These are phyloP conservation scores for Monilinia polystroma DNA, from an alignment of 2,329 filamentous ascomycete species.

Conservation along the genomic window DNA sequence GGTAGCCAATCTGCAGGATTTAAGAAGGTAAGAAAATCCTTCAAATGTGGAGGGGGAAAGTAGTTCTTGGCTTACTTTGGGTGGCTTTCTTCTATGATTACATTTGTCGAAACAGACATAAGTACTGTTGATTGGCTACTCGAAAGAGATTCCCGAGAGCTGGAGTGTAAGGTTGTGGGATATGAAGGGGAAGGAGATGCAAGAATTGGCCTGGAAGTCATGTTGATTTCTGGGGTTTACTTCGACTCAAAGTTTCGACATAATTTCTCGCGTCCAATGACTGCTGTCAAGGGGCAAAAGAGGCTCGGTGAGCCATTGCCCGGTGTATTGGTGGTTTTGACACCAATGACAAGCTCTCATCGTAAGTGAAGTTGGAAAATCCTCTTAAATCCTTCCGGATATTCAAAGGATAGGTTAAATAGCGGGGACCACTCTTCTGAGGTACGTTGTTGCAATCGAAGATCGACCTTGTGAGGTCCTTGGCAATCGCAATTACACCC, in stretches of 20 bases:
- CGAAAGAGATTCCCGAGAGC: neutral
- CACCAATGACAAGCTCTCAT: no score
- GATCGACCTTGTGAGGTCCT: no score
- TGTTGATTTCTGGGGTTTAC: neutral
- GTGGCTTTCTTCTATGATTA: neutral
- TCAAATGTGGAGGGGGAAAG: neutral
- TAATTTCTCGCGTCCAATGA: neutral
- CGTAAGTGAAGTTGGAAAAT: no score
- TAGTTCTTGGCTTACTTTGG: neutral
- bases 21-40: no score
- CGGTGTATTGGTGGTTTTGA: no score
- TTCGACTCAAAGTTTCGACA: slow-evolving; percentile 15
- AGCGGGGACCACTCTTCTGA: no score
- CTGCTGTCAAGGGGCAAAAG: slow-evolving; percentile 14
- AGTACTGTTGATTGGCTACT: neutral
- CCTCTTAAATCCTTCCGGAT: no score
- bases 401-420: no score
- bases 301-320: no score
- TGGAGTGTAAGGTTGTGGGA: neutral
- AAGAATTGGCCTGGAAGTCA: neutral
- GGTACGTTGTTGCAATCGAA: no score
- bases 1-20: no score
- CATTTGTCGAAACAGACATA: neutral
- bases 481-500: no score
- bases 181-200: neutral